Evolutionary conservation across 768 basidiomycete species (phyloP), one percentile per base, ranked within the genome.

Genomic region (Mycena maculata): DNA sequence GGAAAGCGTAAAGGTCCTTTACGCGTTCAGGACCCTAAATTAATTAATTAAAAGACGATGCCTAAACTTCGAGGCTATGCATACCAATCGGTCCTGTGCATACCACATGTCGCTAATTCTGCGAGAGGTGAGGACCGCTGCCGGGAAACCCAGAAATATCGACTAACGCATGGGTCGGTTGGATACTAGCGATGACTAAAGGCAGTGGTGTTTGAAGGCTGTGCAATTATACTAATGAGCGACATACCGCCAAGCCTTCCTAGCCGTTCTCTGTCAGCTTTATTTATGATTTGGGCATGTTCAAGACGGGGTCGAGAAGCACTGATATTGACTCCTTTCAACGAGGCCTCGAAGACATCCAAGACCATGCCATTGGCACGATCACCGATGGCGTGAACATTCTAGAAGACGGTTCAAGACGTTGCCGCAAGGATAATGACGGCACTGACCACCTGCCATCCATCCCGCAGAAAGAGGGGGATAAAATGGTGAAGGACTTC

Each of bases 31-130:
- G 87, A 8, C 96, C 95, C 93, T 91, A 54, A 25, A 63, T 25
- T 38, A 59, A 50, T 53, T 90, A n/a, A 10, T 25, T 45, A 38
- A 62, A 65, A 5, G 33, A 22, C 15, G 11, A 18, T 50, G 33
- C 13, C 13, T 36, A 36, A n/a, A n/a, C n/a, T 30, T 20, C 16
- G 31, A 44, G 31, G 39, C 23, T 25, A 27, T 38, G 30, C 42
- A 72, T 70, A 93, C 93, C 71, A 97, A 77, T 58, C 94, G 90
- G 25, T 89, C 86, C 77, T 96, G 87, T 9, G 93, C 95, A 75
- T 92, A 97, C 86, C 90, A 91, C 95, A 97, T 96, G 73, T 94
- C 93, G 68, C 90, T 92, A 67, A 86, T 90, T 58, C 91, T 92
- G 72, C 71, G 56, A 45, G 16, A 28, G 20, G 49, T 38, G 30